These are phyloP conservation scores for Trichophyton rubrum DNA, from an alignment of 2,329 filamentous ascomycete species.

Conservation along the genomic window DNA sequence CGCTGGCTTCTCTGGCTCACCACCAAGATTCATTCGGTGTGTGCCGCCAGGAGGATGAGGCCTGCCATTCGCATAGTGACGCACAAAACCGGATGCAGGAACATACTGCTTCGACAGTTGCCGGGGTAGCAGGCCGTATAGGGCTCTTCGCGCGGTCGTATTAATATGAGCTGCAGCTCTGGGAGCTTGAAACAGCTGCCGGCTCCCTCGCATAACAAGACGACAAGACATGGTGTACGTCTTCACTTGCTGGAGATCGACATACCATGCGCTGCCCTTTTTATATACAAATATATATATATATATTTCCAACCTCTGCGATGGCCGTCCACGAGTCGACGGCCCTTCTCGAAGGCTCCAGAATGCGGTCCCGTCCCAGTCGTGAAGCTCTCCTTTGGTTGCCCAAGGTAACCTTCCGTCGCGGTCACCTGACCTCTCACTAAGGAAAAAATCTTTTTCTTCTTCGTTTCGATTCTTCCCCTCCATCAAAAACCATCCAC, in stretches of 20 bases:
- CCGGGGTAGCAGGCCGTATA: neutral
- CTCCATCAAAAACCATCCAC: neutral
- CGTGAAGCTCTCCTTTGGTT: neutral
- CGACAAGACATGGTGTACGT: neutral
- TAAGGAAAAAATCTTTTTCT: neutral
- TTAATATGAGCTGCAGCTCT: neutral
- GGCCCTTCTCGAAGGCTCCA: slow-evolving; percentile 28
- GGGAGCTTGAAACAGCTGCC: neutral
- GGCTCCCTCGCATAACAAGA: neutral
- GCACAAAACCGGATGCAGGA: neutral
- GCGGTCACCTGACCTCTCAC: neutral
- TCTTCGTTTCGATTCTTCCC: neutral
- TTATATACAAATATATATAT: too few relatives aligned
- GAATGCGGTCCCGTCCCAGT: neutral
- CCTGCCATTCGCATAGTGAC: slow-evolving; percentile 46
- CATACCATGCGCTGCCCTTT: neutral
- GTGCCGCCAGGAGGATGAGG: slow-evolving; percentile 85
- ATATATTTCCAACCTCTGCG: neutral
- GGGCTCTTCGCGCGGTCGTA: neutral
- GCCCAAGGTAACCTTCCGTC: neutral
- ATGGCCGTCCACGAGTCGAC: slow-evolving; percentile 10
- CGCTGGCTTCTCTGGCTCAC: slow-evolving; percentile 65
- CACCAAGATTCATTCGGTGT: slow-evolving; percentile 81
- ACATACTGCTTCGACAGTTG: neutral
- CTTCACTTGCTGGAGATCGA: neutral